Base-by-base conservation (phyloP, 169 alveolate species). In the Plasmodium adleri region DNA sequence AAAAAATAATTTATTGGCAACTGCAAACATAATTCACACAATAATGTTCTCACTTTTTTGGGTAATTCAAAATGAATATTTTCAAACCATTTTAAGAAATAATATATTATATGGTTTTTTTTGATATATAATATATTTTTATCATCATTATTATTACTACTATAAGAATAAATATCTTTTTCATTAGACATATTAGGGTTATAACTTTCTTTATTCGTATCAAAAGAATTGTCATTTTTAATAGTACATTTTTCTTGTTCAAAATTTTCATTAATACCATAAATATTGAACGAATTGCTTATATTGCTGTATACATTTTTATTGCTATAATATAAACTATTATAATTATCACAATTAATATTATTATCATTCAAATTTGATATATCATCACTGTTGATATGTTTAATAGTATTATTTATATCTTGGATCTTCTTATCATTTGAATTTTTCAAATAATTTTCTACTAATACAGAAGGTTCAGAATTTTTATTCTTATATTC, bases 51-150 rank as follows among this genome's bases (percentile, higher is more conserved):
- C 12, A 20, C 68, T 39, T 68, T 50, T 52, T 83, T 83, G 3
- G 91, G 91, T 10, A 67, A 68, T 63, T 67, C 45, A 45, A 9
- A 26, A 62, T 68, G 52, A 10, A 32, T 22, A 26, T 58, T 83
- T 83, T 83, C 91, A 59, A 83, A 83, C 85, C 80, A 68, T 24
- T 24, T 43, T 56, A 83, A 10, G 50, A 83, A 70, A 72, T 45
- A 13, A 20, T 15, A 13, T n/a, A 68, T 83, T 67, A 67, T 68
- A 20, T 68, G 50, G 13, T 17, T 83, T 60, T 47, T 26, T 10
- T 83, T 32, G 17, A 28, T 83, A 39, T 39, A 39, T 5, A 8
- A 39, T 5, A 39, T 39, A 39, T 39, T 39, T 39, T 39, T 39
- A 39, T 39, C 47, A 39, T 39, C 47, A 6, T 39, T 39, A 39